phyloP scores from a whole-genome alignment of 208 protist species.

The Entamoeba invadens region DNA sequence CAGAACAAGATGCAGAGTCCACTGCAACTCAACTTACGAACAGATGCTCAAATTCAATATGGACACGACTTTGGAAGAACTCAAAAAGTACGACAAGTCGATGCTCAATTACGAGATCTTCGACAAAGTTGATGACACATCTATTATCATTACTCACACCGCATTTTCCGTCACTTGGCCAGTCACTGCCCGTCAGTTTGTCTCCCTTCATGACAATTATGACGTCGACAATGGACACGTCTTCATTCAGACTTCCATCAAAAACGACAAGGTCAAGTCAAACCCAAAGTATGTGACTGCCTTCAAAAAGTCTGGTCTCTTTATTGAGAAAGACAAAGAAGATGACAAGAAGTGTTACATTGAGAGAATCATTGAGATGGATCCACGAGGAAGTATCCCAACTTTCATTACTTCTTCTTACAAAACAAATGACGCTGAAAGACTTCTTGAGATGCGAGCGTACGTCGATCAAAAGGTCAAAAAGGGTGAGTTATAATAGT shows the following conservation, averaged over 20 bases:
- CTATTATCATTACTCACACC: neutral
- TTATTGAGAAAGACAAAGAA: neutral
- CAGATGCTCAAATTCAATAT: neutral
- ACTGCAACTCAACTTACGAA: neutral
- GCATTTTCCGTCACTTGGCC: neutral
- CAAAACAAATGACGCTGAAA: neutral
- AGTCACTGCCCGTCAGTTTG: neutral
- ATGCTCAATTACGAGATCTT: neutral
- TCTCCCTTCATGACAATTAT: neutral
- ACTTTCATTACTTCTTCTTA: neutral
- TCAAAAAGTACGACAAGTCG: neutral
- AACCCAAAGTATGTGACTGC: neutral
- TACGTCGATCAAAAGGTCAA: neutral
- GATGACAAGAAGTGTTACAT: neutral
- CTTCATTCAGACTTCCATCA: neutral
- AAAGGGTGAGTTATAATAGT: neutral
- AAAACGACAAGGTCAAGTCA: neutral
- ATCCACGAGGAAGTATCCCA: neutral
- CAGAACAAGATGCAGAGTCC: neutral
- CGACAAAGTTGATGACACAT: neutral
- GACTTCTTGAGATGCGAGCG: neutral
- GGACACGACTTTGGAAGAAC: neutral
- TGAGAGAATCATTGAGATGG: neutral
- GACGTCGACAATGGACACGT: neutral
- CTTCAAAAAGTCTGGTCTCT: neutral